Evolutionary conservation across 768 basidiomycete species (phyloP), one percentile per base, ranked within the genome.

Genomic region (Suillus plorans): DNA sequence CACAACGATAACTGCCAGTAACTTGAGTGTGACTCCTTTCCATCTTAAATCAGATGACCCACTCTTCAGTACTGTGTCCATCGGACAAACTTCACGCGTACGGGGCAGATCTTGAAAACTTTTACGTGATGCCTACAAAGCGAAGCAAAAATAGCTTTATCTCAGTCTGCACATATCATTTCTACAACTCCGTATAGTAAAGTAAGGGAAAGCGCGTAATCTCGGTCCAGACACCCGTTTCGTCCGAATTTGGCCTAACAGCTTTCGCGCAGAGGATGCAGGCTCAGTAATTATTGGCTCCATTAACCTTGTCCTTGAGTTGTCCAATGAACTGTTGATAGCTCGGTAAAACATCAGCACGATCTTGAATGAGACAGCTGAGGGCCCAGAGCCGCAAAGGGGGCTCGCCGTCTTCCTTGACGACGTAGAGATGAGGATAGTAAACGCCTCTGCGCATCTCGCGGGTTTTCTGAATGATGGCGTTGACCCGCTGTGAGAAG

Each of bases 351-450:
- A 93, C 89, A 76, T 99, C 97, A 71, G 94, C 89, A 64, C 97
- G 89, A 77, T 99, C 97, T 79, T 99, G 97, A 69, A 99, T 91
- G 69, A 99, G 86, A 71, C 87, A 86, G 73, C 93, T 95, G 66
- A 99, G 84, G 1, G 97, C 97, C 97, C 97, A 99, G 65, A 95
- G 84, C 66, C 96, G 84, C 72, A 99, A 81, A 53, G 95, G 90
- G 7, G 95, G 92, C 77, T 99, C 97, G 65, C 95, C 97, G 69
- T 99, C 97, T 75, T 98, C 95, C 79, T 99, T 99, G 72, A 99
- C 95, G 61, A 98, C 82, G 72, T 98, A 99, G 8, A 99, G 80
- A 75, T 98, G 95, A 9, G 94, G 94, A 73, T 91, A 90, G 76
- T 98, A 99, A 5, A 90, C 88, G 16, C 96, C 95, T 47, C 95